Evolutionary conservation across 2,329 filamentous ascomycete genomes (phyloP), one percentile per base, ranked within the genome.

Genomic region (Penicillium corylophilum): DNA sequence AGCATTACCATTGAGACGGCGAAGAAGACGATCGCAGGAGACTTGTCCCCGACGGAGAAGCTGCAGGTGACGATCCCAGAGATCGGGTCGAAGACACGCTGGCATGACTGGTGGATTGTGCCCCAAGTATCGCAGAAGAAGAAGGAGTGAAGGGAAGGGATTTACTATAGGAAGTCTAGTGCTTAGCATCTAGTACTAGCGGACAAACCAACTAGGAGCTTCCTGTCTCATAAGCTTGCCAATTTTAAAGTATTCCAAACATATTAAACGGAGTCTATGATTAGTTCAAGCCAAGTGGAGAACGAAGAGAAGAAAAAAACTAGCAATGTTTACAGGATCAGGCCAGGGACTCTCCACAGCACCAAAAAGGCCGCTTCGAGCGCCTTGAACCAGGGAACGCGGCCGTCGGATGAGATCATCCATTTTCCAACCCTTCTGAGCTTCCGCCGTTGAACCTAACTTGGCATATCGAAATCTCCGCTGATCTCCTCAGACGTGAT

Each of bases 1-100:
- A 83, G 83, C 5, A 80, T 91, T 56, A 82, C 85, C 0, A 79
- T 89, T 39, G 78, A 79, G 22, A 77, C 77, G 1, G 68, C 88
- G 43, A 81, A 79, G 62, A 87, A 84, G 67, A 79, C 79, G 2
- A 61, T 86, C 8, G 71, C 75, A 9, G 44, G 39, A 2, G 29
- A 48, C 43, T 15, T 48, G 15, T 26, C 45, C 3, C 24, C 50
- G 2, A 49, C 29, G 16, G 46, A 50, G 5, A 24, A 16, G 29
- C 50, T 75, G 28, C 59, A 57, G 12, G 72, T 75, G 24, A 60
- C 61, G 42, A 69, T 76, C 35, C 71, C 73, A 3, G 68, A 69
- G 33, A 54, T 65, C 23, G 73, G 73, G 2, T 68, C 66, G 2
- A 73, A 73, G 49, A 59, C 59, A n/a, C 70, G 71, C 31, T 77